Conservation (phyloP, 306 rosid species). For the Fagus sylvatica region DNA sequence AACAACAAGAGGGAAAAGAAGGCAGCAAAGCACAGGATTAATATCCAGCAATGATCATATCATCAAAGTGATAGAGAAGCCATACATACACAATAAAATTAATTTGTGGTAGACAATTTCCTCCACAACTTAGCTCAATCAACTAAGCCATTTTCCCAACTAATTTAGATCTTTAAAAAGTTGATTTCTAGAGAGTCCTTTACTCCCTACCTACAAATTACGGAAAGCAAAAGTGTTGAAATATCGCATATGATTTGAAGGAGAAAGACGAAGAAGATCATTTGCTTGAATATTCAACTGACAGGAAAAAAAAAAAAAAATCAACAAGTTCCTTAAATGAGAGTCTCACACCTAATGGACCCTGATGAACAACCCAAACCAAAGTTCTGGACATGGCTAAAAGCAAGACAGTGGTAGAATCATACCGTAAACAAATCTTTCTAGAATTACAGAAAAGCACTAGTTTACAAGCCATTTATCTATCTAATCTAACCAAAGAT, state of each 20-base stretch:
- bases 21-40: constrained; percentile 10
- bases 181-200: background rate
- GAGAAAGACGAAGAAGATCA: background rate
- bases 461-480: too few relatives aligned
- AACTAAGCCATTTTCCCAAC: background rate
- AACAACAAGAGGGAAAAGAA: constrained; percentile 4
- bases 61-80: background rate
- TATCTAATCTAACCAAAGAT: too few relatives aligned
- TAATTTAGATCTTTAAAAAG: background rate
- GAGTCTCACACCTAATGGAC: background rate
- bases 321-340: background rate
- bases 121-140: background rate
- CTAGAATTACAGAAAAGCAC: background rate
- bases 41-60: constrained; percentile 11
- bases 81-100: background rate
- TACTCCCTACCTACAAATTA: background rate
- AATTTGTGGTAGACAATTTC: background rate
- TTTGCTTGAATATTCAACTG: background rate
- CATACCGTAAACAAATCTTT: background rate
- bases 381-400: background rate
- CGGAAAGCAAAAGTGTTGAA: background rate
- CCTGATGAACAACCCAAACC: background rate
- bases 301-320: background rate
- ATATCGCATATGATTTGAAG: background rate
- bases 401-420: background rate